Base-by-base conservation (phyloP, 2,329 filamentous ascomycete genomes). In the Capronia coronata region DNA sequence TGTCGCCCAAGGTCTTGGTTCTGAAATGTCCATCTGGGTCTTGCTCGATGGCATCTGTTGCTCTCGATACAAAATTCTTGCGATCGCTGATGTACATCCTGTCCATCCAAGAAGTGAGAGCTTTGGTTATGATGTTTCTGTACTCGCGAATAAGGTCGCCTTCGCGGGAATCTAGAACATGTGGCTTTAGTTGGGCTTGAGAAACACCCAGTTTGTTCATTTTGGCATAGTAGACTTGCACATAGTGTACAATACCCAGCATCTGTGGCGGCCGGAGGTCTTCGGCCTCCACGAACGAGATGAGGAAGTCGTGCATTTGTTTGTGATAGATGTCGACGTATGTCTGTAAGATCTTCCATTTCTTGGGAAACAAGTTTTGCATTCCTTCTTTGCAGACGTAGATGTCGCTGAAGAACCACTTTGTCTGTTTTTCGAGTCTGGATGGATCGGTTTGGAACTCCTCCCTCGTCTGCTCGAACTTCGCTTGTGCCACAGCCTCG, bases 371-470 rank as follows among this genome's bases (percentile, higher is more conserved):
- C 46, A 98, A 75, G 22, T 81, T 80, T 52, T 86, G 80, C 87
- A 98, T 94, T 63, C 93, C 91, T 55, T 94, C 78, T 68, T 91
- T 89, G 64, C 96, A 91, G 2, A 88, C 89, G 67, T 94, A 94
- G 30, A 98, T 78, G 66, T 98, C 91, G 71, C 97, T 96, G 73
- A 97, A 98, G 69, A 83, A 98, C 93, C 93, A 98, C 63, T 86
- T 86, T 69, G 95, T 80, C 58, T 80, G 82, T 73, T 95, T 95
- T 57, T 94, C 87, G 40, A 98, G 75, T 61, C 80, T 82, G 43
- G 83, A 78, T 0, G 93, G 87, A 63, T 97, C 88, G 30, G 84
- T 85, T 46, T 91, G 71, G 66, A 98, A 97, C 40, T 82, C 78
- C 46, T 85, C 79, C 51, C 82, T 80, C 34, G 82, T 78, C 51